Evolutionary conservation across 2,329 filamentous ascomycete genomes (phyloP).

Genomic region (Xylariaceae sp.): DNA sequence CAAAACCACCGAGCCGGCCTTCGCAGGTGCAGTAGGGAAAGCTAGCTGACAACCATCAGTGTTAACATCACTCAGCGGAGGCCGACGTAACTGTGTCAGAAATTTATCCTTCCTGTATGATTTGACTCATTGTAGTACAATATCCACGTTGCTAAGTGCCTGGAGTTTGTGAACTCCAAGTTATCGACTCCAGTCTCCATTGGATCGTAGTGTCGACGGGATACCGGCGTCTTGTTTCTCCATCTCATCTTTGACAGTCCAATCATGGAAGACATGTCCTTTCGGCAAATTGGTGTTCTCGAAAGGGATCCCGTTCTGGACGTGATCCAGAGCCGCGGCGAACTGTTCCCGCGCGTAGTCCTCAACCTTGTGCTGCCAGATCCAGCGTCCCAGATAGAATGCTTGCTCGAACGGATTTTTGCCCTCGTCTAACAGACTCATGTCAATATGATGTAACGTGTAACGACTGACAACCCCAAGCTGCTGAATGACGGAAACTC

Average conservation of each 20-base stretch:
- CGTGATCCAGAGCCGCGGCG: constrained; percentile 18
- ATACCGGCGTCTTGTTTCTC: constrained; percentile 15
- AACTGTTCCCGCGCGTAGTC: constrained; percentile 29
- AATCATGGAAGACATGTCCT: constrained; percentile 26
- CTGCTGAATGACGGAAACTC: constrained; percentile 20
- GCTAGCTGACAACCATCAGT: no score
- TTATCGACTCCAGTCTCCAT: constrained; percentile 20
- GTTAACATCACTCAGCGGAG: no score
- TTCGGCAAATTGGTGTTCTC: constrained; percentile 29
- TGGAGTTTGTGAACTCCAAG: no score
- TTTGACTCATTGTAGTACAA: no score
- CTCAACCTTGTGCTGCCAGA: constrained; percentile 28
- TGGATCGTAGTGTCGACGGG: constrained; percentile 8
- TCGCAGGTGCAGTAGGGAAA: no score
- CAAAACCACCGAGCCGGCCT: no score
- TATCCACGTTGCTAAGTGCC: no score
- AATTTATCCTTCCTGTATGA: no score
- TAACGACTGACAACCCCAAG: constrained; percentile 20
- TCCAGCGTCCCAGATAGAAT: constrained; percentile 20
- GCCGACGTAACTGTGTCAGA: no score
- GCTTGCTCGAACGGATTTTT: constrained; percentile 6
- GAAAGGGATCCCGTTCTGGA: constrained; percentile 23
- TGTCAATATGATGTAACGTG: constrained; percentile 17
- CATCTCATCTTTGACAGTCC: constrained; percentile 25
- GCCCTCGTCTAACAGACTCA: constrained; percentile 10